Base-by-base conservation (phyloP, 139 green algal species). In the Chlamydomonas sp. region DNA sequence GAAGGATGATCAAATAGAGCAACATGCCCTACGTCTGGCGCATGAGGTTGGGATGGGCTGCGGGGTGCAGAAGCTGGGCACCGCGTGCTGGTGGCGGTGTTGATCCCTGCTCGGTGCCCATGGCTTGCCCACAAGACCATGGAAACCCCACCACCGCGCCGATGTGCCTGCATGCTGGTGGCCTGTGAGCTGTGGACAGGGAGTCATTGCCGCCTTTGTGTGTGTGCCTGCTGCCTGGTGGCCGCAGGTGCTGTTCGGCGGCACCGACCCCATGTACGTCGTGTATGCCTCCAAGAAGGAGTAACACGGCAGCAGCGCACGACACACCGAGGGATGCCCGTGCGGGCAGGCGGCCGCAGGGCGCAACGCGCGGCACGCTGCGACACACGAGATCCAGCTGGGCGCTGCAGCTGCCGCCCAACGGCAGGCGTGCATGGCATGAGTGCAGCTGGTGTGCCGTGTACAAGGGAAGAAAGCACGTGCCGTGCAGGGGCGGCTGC, bases 251-350 rank as follows among this genome's bases (percentile, higher is more conserved):
- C 12, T 85, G 68, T 85, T 85, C 31, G 89, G 87, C 31, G 81
- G 78, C 77, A 88, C 78, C 5, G 92, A 94, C 71, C 92, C 92
- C 17, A 94, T 94, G 92, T 94, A 92, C 80, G 89, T 93, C 5
- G 91, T 94, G 14, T 91, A 76, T 14, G 91, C 80, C 0, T 69
- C 63, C 59, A 94, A 94, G 88, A 10, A 81, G 60, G 79, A 68
- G 16, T 85, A 17, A 86, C 31, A 49, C 31, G 31, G 31, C 31
- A 49, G 31, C 31, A 49, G 31, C 31, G 31, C 31, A 49, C 31
- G 31, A 49, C 31, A 49, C 31, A 49, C 31, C 31, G 31, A 49
- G 31, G 31, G 31, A 49, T 49, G 31, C 31, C 31, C 31, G 31
- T 49, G 31, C 31, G 31, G 31, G 31, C 31, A 49, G 31, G 31